Evolutionary conservation across 2,329 filamentous ascomycete species (phyloP).

Genomic region (Helotiales sp.): DNA sequence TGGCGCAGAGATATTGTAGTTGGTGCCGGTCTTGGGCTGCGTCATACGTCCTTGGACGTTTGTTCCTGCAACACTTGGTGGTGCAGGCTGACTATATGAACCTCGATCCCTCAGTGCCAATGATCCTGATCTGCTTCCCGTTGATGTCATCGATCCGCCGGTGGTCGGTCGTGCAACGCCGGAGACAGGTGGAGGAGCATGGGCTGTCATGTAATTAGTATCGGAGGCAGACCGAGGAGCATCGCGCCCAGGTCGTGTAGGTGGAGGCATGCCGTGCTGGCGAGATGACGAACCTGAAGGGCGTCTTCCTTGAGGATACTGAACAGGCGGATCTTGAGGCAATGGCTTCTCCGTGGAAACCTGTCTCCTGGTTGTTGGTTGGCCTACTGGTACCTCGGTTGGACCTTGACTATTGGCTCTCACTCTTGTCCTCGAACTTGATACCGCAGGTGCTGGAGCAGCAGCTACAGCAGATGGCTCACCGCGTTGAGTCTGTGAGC

Average conservation of each 20-base stretch:
- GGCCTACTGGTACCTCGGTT: constrained; percentile 38
- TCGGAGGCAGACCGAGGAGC: constrained; percentile 56
- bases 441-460: constrained; percentile 22
- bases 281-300: constrained; percentile 29
- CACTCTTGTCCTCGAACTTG: constrained; percentile 48
- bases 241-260: constrained; percentile 48
- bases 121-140: constrained; percentile 45
- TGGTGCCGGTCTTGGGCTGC: constrained; percentile 65
- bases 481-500: constrained; percentile 77
- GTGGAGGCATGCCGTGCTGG: constrained; percentile 45
- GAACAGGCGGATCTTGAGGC: constrained; percentile 58
- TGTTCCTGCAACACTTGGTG: constrained; percentile 82
- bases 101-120: constrained; percentile 68
- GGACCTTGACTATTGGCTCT: constrained; percentile 57
- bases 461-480: constrained; percentile 36
- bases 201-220: constrained; percentile 49
- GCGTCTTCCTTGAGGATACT: constrained; percentile 42
- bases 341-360: constrained; percentile 57
- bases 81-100: constrained; percentile 85
- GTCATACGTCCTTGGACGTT: constrained; percentile 89
- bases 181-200: constrained; percentile 43
- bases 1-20: constrained; percentile 71
- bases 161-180: constrained; percentile 68
- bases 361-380: constrained; percentile 33
- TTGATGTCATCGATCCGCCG: constrained; percentile 75